Percentiles rank a stretch among this genome's conserved stretches.
These are phyloP conservation scores for Rhodotorula toruloides DNA, from an alignment of 768 basidiomycete species.

Conservation along the genomic window DNA sequence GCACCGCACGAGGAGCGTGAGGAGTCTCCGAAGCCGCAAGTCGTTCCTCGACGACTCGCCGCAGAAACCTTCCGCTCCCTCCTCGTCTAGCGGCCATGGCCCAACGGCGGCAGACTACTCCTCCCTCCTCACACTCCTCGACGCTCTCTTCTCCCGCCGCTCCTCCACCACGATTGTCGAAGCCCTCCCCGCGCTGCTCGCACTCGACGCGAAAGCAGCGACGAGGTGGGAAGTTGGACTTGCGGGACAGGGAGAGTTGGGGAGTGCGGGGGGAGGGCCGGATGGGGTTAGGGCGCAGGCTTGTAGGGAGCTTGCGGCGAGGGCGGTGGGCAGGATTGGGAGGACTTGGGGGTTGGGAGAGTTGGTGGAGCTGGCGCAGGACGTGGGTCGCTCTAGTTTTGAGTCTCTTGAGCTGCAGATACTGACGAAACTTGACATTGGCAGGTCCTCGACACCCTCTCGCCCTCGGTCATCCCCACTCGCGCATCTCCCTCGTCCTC, in stretches of 20 bases:
- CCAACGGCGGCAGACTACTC: neutral
- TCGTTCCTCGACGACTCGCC: neutral
- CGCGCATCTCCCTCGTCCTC: neutral
- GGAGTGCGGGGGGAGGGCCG: neutral
- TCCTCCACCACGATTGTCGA: conserved; percentile 6
- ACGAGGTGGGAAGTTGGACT: conserved; percentile 6
- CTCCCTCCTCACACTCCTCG: neutral
- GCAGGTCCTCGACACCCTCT: neutral
- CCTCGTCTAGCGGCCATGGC: neutral
- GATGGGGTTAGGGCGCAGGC: conserved; percentile 9
- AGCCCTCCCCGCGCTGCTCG: conserved; percentile 23
- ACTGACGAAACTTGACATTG: neutral
- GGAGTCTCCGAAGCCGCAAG: neutral
- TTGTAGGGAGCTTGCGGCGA: conserved; percentile 12
- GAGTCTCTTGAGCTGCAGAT: neutral
- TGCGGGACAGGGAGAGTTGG: neutral
- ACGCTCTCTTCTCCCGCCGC: neutral
- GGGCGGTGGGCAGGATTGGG: neutral
- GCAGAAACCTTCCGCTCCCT: neutral
- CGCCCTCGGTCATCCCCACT: neutral
- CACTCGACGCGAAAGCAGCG: conserved; percentile 6
- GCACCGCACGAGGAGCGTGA: neutral
- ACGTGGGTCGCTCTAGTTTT: neutral
- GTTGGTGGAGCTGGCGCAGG: neutral
- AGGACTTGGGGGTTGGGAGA: conserved; percentile 3